A percentile compares a stretch with the other conserved stretches of the same genome.
Evolutionary conservation across 768 basidiomycete genomes (phyloP).

Genomic region (Macrolepiota fuliginosa): DNA sequence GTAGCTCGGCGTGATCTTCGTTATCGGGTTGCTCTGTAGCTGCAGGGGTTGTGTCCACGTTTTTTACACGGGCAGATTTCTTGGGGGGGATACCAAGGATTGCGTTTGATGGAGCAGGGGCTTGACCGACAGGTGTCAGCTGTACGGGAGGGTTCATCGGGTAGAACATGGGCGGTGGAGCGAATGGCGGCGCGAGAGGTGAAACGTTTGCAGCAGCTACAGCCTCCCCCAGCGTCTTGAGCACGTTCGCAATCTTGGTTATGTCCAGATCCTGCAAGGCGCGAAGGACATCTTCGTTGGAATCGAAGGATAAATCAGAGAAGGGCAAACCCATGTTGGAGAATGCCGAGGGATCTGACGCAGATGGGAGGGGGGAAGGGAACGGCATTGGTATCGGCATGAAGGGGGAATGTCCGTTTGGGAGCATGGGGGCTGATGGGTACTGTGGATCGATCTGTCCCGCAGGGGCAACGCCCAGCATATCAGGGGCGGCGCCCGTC

Average conservation of each 20-base stretch:
- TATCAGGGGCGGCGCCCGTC: constrained; percentile 41
- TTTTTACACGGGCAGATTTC: constrained; percentile 13
- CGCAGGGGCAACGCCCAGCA: not conserved
- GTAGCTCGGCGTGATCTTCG: constrained; percentile 60
- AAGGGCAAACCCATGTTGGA: constrained; percentile 22
- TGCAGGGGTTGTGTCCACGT: not conserved
- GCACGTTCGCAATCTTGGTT: constrained; percentile 63
- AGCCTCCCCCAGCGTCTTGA: constrained; percentile 64
- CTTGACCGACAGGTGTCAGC: constrained; percentile 36
- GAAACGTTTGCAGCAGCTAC: constrained; percentile 41
- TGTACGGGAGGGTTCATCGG: constrained; percentile 21
- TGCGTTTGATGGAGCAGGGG: constrained; percentile 40
- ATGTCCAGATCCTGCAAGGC: constrained; percentile 73
- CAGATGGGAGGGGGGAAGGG: constrained; percentile 17
- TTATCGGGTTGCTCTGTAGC: constrained; percentile 36
- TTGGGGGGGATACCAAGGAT: constrained; percentile 40
- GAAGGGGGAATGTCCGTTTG: constrained; percentile 20
- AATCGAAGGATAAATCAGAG: constrained; percentile 43
- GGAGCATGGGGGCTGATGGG: not conserved
- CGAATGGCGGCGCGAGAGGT: constrained; percentile 6
- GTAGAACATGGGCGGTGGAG: constrained; percentile 20
- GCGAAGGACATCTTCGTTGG: constrained; percentile 73
- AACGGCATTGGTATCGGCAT: constrained; percentile 25
- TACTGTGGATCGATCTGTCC: constrained; percentile 3
- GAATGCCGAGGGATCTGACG: constrained; percentile 12